Base-by-base conservation (phyloP, 306 rosid genomes). In the Vigna nakashimae region DNA sequence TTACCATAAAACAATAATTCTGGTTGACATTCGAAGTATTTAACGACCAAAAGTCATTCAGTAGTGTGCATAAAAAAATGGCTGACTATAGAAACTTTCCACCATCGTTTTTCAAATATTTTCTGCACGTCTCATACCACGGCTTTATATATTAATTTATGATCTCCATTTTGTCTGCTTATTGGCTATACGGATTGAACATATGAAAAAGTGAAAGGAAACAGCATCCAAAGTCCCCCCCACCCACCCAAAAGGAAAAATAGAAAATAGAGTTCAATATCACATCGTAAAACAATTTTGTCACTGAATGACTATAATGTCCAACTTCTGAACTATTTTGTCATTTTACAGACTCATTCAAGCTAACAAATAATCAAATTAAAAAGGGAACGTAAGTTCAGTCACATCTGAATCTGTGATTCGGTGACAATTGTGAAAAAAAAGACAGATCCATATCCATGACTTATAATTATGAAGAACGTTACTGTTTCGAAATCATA, bases 361-460 rank as follows among this genome's bases (percentile, higher is more conserved):
- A 40, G 66, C 55, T 57, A 74, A 67, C 40, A 40, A 81, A 55
- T 32, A 14, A 63, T 73, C 56, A 20, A 20, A 20, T 20, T 20
- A 20, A 20, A 59, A 38, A 58, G 7, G 32, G 53, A 83, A 58
- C 56, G 36, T 10, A 5, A 30, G 8, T 52, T 46, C 45, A 69
- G 56, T 59, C 14, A 40, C 51, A 22, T 45, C 67, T 40, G 30
- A 82, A 51, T 49, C 69, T 45, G 71, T 42, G 30, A 82, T 58
- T 49, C 69, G 69, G 45, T 36, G 8, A 36, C 42, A 36, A 36
- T 6, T 36, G 42, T 36, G 1, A 8, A 40, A 40, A 40, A 40
- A 7, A 7, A 9, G 45, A 40, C 45, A 40, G 42, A 0, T 8
- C 45, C 45, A 40, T 8, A 40, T 40, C 45, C 11, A 40, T 40